Percentiles rank a stretch among this genome's conserved stretches.
Evolutionary conservation across 2,329 filamentous ascomycete genomes (phyloP).

Genomic region (Aschersonia sp.): DNA sequence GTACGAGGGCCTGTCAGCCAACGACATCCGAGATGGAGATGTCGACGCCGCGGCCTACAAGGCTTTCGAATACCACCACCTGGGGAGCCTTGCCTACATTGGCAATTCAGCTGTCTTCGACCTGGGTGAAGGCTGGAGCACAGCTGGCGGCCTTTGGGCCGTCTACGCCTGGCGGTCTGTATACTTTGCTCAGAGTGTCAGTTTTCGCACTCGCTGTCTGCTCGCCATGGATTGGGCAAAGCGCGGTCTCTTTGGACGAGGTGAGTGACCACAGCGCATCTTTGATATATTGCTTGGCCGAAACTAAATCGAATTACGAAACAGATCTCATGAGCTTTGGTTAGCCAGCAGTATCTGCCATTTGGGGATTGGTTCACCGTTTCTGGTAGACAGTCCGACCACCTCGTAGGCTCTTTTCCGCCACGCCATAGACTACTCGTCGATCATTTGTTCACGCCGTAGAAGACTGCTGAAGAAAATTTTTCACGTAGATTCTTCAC

Average conservation of each 20-base stretch:
- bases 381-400: too few relatives aligned
- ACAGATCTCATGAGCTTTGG: conserved; percentile 40
- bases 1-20: conserved; percentile 59
- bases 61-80: conserved; percentile 85
- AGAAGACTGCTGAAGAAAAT: too few relatives aligned
- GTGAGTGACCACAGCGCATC: conserved; percentile 37
- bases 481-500: too few relatives aligned
- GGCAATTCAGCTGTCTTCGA: conserved; percentile 96
- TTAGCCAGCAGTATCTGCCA: neutral
- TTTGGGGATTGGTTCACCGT: neutral
- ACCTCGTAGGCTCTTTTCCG: too few relatives aligned
- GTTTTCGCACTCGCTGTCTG: conserved; percentile 72
- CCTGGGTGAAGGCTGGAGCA: conserved; percentile 59
- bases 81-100: conserved; percentile 86
- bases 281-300: neutral
- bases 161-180: conserved; percentile 94
- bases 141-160: conserved; percentile 75
- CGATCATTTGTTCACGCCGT: too few relatives aligned
- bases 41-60: conserved; percentile 86
- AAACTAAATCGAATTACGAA: neutral
- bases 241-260: conserved; percentile 85
- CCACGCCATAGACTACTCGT: too few relatives aligned
- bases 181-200: conserved; percentile 96
- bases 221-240: conserved; percentile 99
- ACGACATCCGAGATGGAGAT: conserved; percentile 78